These are phyloP conservation scores for Xylaria longipes DNA, from an alignment of 495 filamentous ascomycete genomes.

Conservation along the genomic window DNA sequence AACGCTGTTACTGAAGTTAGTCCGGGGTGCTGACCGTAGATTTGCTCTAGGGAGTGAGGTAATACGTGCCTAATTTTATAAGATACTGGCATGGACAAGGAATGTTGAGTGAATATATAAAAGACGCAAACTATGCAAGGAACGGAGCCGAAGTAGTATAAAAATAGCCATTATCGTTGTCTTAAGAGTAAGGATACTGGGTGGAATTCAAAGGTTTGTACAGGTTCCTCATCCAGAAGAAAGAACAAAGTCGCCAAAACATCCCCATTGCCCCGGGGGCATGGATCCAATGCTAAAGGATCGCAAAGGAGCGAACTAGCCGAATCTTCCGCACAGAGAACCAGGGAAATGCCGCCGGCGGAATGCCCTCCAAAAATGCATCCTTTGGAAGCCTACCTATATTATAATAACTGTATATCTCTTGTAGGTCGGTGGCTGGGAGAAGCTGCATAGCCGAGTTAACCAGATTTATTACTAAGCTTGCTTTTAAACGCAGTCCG, in stretches of 20 bases:
- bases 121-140: neutral
- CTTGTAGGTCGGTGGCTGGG: neutral
- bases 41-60: neutral
- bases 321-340: neutral
- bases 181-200: neutral
- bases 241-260: neutral
- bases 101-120: neutral
- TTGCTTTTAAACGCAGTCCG: neutral
- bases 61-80: neutral
- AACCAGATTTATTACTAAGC: neutral
- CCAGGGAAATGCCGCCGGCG: neutral
- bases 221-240: neutral
- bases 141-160: neutral
- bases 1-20: conserved; percentile 5
- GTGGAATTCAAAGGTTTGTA: neutral
- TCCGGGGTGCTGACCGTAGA: conserved; percentile 8
- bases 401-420: neutral
- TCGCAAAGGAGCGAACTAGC: conserved; percentile 2
- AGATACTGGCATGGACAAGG: neutral
- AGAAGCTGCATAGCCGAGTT: conserved; percentile 9
- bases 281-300: neutral
- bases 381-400: neutral
- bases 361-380: neutral
- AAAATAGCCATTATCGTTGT: neutral
- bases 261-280: neutral